Evolutionary conservation across 2,329 filamentous ascomycete species (phyloP), one percentile per base, ranked within the genome.

Genomic region (Dendrostoma leiphaemia): DNA sequence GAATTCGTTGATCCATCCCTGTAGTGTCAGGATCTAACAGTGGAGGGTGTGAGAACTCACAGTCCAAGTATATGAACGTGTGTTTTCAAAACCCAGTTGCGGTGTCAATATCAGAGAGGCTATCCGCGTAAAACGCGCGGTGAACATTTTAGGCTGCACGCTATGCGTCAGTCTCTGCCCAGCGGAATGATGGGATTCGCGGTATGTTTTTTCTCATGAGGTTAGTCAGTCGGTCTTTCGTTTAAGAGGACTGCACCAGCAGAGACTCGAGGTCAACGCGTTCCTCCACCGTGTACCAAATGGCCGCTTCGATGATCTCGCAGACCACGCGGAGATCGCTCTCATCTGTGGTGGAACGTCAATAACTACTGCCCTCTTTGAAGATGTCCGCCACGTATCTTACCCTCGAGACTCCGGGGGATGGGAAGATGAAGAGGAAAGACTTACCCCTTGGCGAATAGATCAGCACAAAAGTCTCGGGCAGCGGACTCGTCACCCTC

Each of bases 401-500:
- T n/a, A n/a, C n/a, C n/a, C n/a, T n/a, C n/a, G 19, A 21, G 7
- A 29, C 6, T 24, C 3, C 17, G 12, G n/a, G 12, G 7, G 3
- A 2, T 44, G 6, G 28, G 21, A 23, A 28, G 13, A 10, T 6
- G 13, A 2, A 38, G 8, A 19, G 43, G 40, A 38, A 43, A 28
- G 31, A 63, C 71, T 70, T 62, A 74, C 80, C 72, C 63, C 88
- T 74, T 2, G 91, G 90, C 17, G 90, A 89, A 71, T 96, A 96
- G 4, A 95, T 77, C 83, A 95, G 85, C 54, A 90, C 76, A 68
- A 95, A 95, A 38, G 88, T 86, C 3, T 78, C 73, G 0, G 90
- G 89, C 52, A 94, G 84, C 48, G 88, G 88, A 64, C 83, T 79
- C 58, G 77, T 76, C 59, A 86, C 79, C 75, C 82, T 51, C 48